Evolutionary conservation across 2,329 filamentous ascomycete genomes (phyloP).

Genomic region (Aciculosporium take): DNA sequence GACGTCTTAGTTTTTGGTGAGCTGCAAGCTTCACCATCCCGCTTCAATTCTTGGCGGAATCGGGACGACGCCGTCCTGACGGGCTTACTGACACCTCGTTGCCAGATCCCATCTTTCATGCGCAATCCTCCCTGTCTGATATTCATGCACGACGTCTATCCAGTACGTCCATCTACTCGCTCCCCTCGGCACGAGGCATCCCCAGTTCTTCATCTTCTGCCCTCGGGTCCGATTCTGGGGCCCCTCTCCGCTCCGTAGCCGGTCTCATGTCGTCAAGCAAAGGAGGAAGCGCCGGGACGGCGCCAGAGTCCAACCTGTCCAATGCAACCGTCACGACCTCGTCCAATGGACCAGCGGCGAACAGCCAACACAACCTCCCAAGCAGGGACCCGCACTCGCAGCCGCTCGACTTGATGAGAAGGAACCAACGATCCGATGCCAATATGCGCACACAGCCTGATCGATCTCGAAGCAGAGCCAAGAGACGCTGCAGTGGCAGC

Average conservation of each 20-base stretch:
- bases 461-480: conserved; percentile 52
- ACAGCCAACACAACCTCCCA: conserved; percentile 31
- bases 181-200: conserved; percentile 44
- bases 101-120: conserved; percentile 33
- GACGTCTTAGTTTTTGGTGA: conserved; percentile 22
- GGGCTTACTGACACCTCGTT: conserved; percentile 20
- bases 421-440: conserved; percentile 24
- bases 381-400: conserved; percentile 27
- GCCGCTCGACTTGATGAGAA: conserved; percentile 31
- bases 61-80: conserved; percentile 16
- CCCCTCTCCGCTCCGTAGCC: conserved; percentile 27
- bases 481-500: conserved; percentile 67
- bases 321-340: conserved; percentile 41
- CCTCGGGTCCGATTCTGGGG: conserved; percentile 36
- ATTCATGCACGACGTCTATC: conserved; percentile 52
- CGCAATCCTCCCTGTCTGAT: conserved; percentile 35
- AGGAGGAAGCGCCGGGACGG: conserved; percentile 22
- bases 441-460: conserved; percentile 32
- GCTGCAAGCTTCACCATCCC: conserved; percentile 31
- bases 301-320: conserved; percentile 36
- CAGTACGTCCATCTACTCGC: conserved; percentile 57
- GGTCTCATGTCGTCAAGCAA: conserved; percentile 33
- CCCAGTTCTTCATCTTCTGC: conserved; percentile 34
- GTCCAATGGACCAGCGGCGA: conserved; percentile 21
- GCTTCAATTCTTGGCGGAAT: conserved; percentile 33